Evolutionary conservation across 2,329 filamentous ascomycete species (phyloP), one percentile per base, ranked within the genome.

Genomic region (Paraphaeosphaeria sporulosa): DNA sequence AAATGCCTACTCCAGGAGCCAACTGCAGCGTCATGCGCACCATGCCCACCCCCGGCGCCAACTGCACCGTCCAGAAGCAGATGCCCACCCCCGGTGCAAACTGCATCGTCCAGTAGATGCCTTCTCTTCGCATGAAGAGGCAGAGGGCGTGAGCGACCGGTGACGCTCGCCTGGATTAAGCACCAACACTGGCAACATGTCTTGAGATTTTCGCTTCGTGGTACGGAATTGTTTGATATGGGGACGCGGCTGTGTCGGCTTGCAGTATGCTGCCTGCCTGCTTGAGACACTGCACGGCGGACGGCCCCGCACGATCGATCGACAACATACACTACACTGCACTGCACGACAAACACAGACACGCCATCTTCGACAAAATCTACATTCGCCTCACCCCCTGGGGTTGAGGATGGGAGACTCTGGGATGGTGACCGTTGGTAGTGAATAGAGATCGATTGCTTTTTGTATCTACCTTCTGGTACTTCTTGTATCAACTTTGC

Each of bases 1-100:
- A 67, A 61, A 67, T 69, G 67, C 19, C 58, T 8, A 54, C 46
- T 12, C 44, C 46, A 9, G 58, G 61, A 19, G 23, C 12, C 25
- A 52, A 54, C 44, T 64, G 62, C 59, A 61, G 43, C 51, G 58
- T 63, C n/a, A 30, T 43, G 56, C 27, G 55, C 19, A 50, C 50
- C 34, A n/a, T 38, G 36, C 36, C 55, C 8, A 53, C 44, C 4
- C 43, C 44, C 1, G 58, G 61, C 6, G 30, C 15, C n/a, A 51
- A 53, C 32, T 64, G 61, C 61, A 61, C 46, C 40, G 58, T 63
- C n/a, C 36, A 49, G 56, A 30, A 55, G 19, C 50, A 55, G 23
- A 40, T 40, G 38, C 21, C 58, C 5, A 55, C 48, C 0, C 49
- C 49, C 5, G 58, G 61, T 13, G 38, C 19, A 21, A 50, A 52